These are phyloP conservation scores for Yamadazyma oceani DNA, from an alignment of 1,139 yeast genomes.

Conservation along the genomic window DNA sequence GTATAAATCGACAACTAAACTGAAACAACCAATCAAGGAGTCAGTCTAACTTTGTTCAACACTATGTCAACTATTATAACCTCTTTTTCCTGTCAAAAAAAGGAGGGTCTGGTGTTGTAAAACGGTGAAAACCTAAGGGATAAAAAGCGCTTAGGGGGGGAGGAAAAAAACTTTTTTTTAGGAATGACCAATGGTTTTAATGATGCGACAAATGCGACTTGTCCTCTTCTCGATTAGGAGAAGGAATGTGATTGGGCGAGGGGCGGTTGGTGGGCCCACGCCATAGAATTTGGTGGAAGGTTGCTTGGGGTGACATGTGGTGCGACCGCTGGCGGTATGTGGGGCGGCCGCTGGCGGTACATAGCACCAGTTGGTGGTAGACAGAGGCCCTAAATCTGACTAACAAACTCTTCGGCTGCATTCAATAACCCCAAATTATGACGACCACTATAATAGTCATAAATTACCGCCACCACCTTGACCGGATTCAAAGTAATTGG, in stretches of 20 bases:
- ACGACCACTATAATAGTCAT: slow-evolving; percentile 6
- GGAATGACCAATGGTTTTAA: slow-evolving; percentile 1
- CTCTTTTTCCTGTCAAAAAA: neutral
- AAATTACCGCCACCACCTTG: slow-evolving; percentile 2
- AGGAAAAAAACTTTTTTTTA: neutral
- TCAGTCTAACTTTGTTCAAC: neutral
- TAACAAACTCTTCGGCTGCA: slow-evolving; percentile 17
- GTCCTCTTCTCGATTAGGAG: neutral
- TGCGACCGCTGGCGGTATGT: too few species aligned
- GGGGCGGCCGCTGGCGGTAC: too few species aligned
- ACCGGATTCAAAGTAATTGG: neutral
- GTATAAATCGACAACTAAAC: neutral
- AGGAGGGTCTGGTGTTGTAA: neutral
- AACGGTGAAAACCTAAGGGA: neutral
- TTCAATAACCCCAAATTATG: slow-evolving; percentile 6
- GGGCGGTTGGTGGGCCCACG: neutral
- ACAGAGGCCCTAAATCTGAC: slow-evolving; percentile 7
- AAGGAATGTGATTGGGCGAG: slow-evolving; percentile 1
- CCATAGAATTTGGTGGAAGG: too few species aligned
- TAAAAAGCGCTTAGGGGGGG: neutral
- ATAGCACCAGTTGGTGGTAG: too few species aligned
- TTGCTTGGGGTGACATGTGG: too few species aligned
- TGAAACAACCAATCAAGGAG: slow-evolving; percentile 2
- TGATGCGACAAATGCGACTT: neutral
- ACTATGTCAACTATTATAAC: neutral